A percentile compares a stretch with the other conserved stretches of the same genome.
These are phyloP conservation scores for Draba incana DNA, from an alignment of 345 rosid genomes.

Conservation along the genomic window DNA sequence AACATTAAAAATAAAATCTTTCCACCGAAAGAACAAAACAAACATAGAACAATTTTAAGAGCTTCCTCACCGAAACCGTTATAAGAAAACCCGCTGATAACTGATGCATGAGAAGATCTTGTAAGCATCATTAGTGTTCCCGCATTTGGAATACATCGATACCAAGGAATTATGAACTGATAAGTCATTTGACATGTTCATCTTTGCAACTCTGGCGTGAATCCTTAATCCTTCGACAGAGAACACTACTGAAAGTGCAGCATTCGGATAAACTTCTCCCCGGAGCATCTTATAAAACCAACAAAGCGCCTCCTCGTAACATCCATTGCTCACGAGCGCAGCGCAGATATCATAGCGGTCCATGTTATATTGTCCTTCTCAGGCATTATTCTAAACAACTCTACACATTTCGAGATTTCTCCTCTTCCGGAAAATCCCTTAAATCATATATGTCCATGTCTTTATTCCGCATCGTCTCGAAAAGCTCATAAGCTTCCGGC, in stretches of 20 bases:
- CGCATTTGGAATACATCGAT: slow-evolving; percentile 81
- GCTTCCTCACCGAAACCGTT: slow-evolving; percentile 70
- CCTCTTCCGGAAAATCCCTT: slow-evolving; percentile 56
- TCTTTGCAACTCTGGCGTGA: slow-evolving; percentile 59
- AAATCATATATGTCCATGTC: slow-evolving; percentile 86
- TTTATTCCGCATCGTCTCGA: slow-evolving; percentile 61
- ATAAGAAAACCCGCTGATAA: slow-evolving; percentile 73
- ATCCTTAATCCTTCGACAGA: slow-evolving; percentile 67
- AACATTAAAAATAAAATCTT: no score
- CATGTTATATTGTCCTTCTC: slow-evolving; percentile 69
- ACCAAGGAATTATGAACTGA: slow-evolving; percentile 65
- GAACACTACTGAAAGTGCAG: slow-evolving; percentile 62
- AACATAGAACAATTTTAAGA: slow-evolving; percentile 52
- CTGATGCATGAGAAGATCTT: slow-evolving; percentile 48
- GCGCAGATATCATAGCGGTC: slow-evolving; percentile 76
- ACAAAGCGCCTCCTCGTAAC: slow-evolving; percentile 55
- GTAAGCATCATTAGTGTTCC: slow-evolving; percentile 64
- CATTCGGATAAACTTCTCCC: slow-evolving; percentile 53
- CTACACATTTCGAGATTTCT: slow-evolving; percentile 48
- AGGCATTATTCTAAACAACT: slow-evolving; percentile 73
- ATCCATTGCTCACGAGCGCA: slow-evolving; percentile 60
- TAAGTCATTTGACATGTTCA: slow-evolving; percentile 49
- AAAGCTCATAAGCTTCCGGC: slow-evolving; percentile 60
- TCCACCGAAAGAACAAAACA: no score
- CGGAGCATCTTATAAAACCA: slow-evolving; percentile 66